A percentile compares a stretch with the other conserved stretches of the same genome.
Evolutionary conservation across 768 basidiomycete genomes (phyloP).

Genomic region (Tulasnella sp.): DNA sequence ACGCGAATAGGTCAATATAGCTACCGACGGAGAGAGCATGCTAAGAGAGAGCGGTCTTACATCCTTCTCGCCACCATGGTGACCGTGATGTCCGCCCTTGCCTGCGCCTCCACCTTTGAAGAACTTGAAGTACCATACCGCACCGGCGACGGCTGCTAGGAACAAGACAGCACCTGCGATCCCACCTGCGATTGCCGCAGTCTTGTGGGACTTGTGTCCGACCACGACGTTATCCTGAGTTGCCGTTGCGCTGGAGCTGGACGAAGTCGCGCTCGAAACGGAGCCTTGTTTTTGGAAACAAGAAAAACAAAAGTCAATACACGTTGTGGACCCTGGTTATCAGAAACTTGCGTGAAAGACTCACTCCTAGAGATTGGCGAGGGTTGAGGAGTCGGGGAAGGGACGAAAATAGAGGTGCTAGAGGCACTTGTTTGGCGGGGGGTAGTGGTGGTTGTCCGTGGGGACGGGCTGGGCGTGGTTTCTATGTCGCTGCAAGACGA

Average conservation of each 20-base stretch:
- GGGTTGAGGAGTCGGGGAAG: background rate
- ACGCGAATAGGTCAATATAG: background rate
- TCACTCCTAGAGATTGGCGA: background rate
- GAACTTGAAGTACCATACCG: background rate
- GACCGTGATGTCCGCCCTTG: background rate
- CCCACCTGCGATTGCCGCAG: background rate
- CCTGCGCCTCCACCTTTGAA: background rate
- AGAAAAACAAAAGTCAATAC: background rate
- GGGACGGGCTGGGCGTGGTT: background rate
- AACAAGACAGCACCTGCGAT: background rate
- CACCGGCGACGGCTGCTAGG: background rate
- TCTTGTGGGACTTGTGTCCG: background rate
- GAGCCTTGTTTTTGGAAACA: background rate
- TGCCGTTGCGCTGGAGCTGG: background rate
- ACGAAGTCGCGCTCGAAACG: background rate
- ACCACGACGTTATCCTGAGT: background rate
- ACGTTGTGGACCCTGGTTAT: too few species aligned
- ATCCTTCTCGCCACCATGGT: background rate
- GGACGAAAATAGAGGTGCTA: background rate
- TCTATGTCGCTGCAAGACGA: too few species aligned
- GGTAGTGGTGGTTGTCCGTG: background rate
- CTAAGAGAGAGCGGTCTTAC: background rate
- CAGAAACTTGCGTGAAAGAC: too few species aligned
- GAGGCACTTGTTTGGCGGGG: background rate
- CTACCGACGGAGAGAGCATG: background rate